A percentile compares a stretch with the other conserved stretches of the same genome.
phyloP scores from a whole-genome alignment of 208 protist species.

The Borovskyia barvae region DNA sequence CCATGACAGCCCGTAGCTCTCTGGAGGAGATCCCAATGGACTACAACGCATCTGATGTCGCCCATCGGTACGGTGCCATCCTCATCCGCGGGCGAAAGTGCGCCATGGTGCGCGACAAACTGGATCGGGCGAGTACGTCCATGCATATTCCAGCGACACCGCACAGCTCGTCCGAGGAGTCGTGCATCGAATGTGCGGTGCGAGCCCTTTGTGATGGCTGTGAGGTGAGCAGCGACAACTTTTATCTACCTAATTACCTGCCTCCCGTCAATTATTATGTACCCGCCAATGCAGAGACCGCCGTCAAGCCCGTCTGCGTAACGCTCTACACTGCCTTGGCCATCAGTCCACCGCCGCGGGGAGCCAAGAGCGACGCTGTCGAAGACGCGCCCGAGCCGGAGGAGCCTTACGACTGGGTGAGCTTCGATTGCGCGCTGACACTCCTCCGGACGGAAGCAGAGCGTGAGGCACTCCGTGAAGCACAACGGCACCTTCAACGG shows the following conservation, averaged over 20 bases:
- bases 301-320: constrained; percentile 24
- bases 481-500: constrained; percentile 31
- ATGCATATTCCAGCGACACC: constrained; percentile 45
- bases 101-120: constrained; percentile 50
- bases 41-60: constrained; percentile 61
- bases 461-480: constrained; percentile 42
- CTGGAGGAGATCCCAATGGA: constrained; percentile 42
- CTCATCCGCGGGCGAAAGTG: constrained; percentile 85
- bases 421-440: constrained; percentile 39
- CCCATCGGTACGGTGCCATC: constrained; percentile 65
- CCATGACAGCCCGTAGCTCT: constrained; percentile 50
- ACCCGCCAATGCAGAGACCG: neutral
- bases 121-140: neutral
- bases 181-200: constrained; percentile 60
- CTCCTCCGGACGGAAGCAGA: constrained; percentile 44
- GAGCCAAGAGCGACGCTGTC: constrained; percentile 43
- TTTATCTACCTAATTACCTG: constrained; percentile 69
- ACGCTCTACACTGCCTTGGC: constrained; percentile 66
- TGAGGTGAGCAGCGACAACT: constrained; percentile 84
- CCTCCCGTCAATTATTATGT: constrained; percentile 64
- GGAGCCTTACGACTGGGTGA: constrained; percentile 84
- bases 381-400: constrained; percentile 52
- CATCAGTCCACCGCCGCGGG: constrained; percentile 52
- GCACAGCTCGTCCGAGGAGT: constrained; percentile 36
- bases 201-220: constrained; percentile 70